Evolutionary conservation across 2,329 filamentous ascomycete genomes (phyloP).

Genomic region (Microcera coccophila): DNA sequence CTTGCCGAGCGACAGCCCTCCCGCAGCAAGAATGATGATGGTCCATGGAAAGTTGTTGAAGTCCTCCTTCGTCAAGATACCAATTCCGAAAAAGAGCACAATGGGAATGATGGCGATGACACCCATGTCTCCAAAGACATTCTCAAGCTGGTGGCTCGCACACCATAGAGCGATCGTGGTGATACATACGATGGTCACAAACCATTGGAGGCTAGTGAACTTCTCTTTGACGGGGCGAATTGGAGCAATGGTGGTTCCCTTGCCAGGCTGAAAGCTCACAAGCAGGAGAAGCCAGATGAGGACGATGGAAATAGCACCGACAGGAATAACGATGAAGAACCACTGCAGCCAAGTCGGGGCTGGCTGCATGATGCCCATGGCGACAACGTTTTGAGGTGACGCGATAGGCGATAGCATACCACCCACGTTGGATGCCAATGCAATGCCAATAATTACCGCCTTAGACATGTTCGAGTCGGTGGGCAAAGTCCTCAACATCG

Average conservation of each 20-base stretch:
- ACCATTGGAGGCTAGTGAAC: constrained; percentile 88
- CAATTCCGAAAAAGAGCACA: constrained; percentile 92
- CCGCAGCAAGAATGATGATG: constrained; percentile 96
- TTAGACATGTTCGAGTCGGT: constrained; percentile 91
- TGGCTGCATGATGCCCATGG: constrained; percentile 90
- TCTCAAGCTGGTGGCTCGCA: constrained; percentile 80
- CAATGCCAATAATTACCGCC: constrained; percentile 91
- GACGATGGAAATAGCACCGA: constrained; percentile 83
- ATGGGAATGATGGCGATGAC: constrained; percentile 96
- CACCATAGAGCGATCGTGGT: constrained; percentile 90
- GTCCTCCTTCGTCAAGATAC: constrained; percentile 95
- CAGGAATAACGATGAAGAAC: constrained; percentile 94
- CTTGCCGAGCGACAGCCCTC: constrained; percentile 87
- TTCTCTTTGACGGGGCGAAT: constrained; percentile 85
- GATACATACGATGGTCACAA: constrained; percentile 80
- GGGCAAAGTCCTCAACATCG: constrained; percentile 88
- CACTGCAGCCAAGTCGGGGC: constrained; percentile 89
- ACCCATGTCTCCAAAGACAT: constrained; percentile 93
- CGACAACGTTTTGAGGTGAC: constrained; percentile 95
- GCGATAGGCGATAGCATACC: constrained; percentile 96
- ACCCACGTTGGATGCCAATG: constrained; percentile 90
- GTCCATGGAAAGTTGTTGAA: constrained; percentile 99
- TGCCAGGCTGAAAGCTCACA: constrained; percentile 77
- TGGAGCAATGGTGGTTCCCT: constrained; percentile 82
- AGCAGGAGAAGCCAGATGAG: constrained; percentile 87